These are phyloP conservation scores for Yarrowia galli DNA, from an alignment of 1,139 yeast species.

Conservation along the genomic window DNA sequence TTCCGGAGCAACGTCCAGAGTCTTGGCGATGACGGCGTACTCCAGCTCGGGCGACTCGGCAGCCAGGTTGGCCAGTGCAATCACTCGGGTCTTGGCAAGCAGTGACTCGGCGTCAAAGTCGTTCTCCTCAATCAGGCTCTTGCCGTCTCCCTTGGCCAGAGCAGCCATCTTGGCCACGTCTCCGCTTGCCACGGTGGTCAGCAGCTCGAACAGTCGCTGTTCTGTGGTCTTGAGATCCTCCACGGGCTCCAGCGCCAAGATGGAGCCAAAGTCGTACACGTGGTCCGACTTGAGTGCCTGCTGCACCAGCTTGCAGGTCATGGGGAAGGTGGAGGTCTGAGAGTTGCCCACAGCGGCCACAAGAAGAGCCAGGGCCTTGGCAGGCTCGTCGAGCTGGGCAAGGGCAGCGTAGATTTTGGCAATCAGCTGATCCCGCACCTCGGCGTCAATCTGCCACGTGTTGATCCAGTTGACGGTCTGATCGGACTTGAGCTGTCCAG, in stretches of 20 bases:
- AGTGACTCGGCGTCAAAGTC: constrained; percentile 45
- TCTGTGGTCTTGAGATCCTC: constrained; percentile 44
- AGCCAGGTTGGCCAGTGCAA: constrained; percentile 46
- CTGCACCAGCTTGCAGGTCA: constrained; percentile 47
- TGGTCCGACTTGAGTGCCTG: constrained; percentile 46
- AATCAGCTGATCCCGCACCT: constrained; percentile 47
- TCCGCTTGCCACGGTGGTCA: constrained; percentile 50
- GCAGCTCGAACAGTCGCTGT: constrained; percentile 46
- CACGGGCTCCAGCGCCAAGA: constrained; percentile 50
- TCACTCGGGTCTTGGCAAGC: constrained; percentile 46
- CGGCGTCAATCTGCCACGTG: constrained; percentile 50
- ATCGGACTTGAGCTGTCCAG: constrained; percentile 50
- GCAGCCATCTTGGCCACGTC: constrained; percentile 44
- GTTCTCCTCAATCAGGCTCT: constrained; percentile 42
- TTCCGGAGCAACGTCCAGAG: constrained; percentile 49
- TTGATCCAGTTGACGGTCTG: constrained; percentile 53
- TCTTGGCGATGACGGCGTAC: constrained; percentile 50
- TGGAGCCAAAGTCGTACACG: constrained; percentile 50
- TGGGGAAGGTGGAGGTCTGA: constrained; percentile 42
- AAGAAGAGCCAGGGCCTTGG: constrained; percentile 47
- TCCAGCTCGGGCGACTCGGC: constrained; percentile 45
- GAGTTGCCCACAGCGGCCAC: constrained; percentile 47
- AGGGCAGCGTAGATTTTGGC: constrained; percentile 47
- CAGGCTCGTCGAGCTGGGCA: constrained; percentile 44
- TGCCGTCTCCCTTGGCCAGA: constrained; percentile 42